These are phyloP conservation scores for Russula sp. DNA, from an alignment of 768 basidiomycete genomes.

Conservation along the genomic window DNA sequence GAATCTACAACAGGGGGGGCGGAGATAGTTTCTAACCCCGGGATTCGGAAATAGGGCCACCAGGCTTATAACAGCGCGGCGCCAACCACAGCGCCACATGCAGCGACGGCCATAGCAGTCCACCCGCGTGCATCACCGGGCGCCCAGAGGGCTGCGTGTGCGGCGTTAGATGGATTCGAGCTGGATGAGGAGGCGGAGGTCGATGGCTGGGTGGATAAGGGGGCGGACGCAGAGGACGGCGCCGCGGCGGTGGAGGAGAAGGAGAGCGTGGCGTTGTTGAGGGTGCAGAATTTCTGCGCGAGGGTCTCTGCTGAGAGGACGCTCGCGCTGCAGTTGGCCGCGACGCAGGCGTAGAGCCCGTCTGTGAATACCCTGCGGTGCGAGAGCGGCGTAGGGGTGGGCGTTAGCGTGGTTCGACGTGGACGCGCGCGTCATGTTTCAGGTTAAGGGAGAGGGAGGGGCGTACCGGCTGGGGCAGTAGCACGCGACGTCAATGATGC, in stretches of 20 bases:
- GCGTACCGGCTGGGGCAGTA: conserved; percentile 39
- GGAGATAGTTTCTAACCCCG: not conserved
- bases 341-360: conserved; percentile 36
- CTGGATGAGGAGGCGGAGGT: not conserved
- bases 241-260: conserved; percentile 35
- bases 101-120: conserved; percentile 1
- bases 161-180: not conserved
- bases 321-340: conserved; percentile 34
- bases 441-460: not conserved
- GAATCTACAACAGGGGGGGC: too few species aligned
- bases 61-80: conserved; percentile 8
- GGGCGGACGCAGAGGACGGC: not conserved
- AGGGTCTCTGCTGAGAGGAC: conserved; percentile 38
- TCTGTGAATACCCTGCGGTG: conserved; percentile 33
- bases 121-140: conserved; percentile 1
- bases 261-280: conserved; percentile 33
- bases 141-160: not conserved
- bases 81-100: conserved; percentile 10
- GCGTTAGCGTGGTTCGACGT: not conserved
- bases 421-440: not conserved
- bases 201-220: not conserved
- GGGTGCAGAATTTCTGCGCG: conserved; percentile 44
- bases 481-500: conserved; percentile 44
- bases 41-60: not conserved
- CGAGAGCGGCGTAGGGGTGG: not conserved